These are phyloP conservation scores for Cyanophora paradoxa DNA, from an alignment of 78 protist species.

Conservation along the genomic window DNA sequence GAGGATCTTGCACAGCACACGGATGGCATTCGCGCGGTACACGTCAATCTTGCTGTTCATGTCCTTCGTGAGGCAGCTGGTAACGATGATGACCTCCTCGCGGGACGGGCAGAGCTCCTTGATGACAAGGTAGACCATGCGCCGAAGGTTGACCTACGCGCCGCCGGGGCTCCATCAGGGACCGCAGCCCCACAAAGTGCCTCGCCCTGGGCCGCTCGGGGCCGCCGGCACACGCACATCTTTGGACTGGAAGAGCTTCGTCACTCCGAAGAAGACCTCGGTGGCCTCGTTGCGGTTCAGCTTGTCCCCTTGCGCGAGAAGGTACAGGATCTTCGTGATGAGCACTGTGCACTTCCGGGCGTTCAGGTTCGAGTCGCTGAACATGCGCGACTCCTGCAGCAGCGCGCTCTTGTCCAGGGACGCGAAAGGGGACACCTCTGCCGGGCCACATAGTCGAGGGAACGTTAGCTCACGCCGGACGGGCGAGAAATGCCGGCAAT, in stretches of 20 bases:
- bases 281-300: constrained; percentile 84
- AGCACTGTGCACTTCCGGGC: constrained; percentile 64
- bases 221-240: constrained; percentile 25
- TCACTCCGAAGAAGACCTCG: constrained; percentile 88
- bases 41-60: constrained; percentile 71
- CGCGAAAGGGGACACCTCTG: constrained; percentile 62
- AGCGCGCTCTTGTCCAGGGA: constrained; percentile 82
- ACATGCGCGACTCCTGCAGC: constrained; percentile 84
- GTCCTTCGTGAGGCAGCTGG: constrained; percentile 73
- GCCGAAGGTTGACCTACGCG: constrained; percentile 69
- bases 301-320: constrained; percentile 83
- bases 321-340: constrained; percentile 83
- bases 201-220: too few relatives aligned
- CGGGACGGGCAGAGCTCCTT: constrained; percentile 78
- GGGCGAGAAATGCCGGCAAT: neutral
- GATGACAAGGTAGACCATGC: constrained; percentile 77
- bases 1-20: constrained; percentile 81
- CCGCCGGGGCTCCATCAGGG: neutral
- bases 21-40: constrained; percentile 88
- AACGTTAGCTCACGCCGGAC: neutral
- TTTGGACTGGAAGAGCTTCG: constrained; percentile 90
- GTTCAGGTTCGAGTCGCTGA: constrained; percentile 72
- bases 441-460: neutral
- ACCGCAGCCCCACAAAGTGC: too few relatives aligned
- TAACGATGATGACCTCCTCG: constrained; percentile 85